phyloP scores from a whole-genome alignment of 2,329 filamentous ascomycete genomes.

The Didymella sp. region DNA sequence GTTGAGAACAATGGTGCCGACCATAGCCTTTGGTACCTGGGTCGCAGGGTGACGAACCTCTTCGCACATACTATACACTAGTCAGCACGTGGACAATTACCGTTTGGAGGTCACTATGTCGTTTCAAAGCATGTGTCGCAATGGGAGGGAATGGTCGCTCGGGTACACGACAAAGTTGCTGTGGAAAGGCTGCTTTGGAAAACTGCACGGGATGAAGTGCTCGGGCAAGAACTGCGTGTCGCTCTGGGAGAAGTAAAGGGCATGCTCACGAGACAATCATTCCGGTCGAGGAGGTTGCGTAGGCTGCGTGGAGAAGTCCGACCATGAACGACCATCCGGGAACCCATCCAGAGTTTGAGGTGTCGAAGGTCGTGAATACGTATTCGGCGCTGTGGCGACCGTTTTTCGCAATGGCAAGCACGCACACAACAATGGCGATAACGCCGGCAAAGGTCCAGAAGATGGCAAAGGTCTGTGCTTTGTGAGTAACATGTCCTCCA shows the following conservation, averaged over 20 bases:
- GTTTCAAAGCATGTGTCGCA: conserved; percentile 27
- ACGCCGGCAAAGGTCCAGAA: conserved; percentile 77
- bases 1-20: conserved; percentile 71
- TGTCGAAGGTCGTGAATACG: conserved; percentile 73
- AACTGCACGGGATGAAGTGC: conserved; percentile 28
- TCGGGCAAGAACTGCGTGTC: conserved; percentile 28
- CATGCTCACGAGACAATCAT: conserved; percentile 76
- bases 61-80: conserved; percentile 70
- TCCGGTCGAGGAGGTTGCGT: conserved; percentile 77
- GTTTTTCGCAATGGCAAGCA: conserved; percentile 71
- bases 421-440: conserved; percentile 67
- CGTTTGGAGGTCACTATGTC: conserved; percentile 24
- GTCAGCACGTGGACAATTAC: conserved; percentile 35
- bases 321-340: conserved; percentile 77
- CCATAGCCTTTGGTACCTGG: conserved; percentile 77
- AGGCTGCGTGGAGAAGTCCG: conserved; percentile 74
- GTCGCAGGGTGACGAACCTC: conserved; percentile 70
- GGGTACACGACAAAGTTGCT: conserved; percentile 23
- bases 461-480: conserved; percentile 69
- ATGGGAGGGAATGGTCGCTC: conserved; percentile 25
- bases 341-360: conserved; percentile 69
- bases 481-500: conserved; percentile 30
- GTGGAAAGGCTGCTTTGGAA: conserved; percentile 28
- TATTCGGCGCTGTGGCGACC: conserved; percentile 68
- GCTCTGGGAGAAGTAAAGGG: conserved; percentile 43